phyloP scores from a whole-genome alignment of 1,284 basidiomycete genomes.

The Trametes pubescens region DNA sequence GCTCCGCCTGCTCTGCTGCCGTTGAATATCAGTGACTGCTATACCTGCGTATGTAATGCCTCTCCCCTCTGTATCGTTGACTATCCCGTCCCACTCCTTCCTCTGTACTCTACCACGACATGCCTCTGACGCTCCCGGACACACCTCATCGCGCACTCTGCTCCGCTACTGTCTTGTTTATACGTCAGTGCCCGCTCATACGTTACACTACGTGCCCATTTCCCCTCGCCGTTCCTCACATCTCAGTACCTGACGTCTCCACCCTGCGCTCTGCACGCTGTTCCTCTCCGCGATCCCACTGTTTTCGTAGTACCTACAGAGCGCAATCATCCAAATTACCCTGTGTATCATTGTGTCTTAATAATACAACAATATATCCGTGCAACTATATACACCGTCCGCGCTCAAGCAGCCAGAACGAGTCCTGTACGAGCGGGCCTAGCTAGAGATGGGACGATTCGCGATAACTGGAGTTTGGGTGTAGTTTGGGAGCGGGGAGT shows the following conservation, averaged over 20 bases:
- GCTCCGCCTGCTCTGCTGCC: background rate
- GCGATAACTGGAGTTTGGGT: background rate
- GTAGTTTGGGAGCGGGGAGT: background rate
- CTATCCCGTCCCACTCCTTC: slow-evolving; percentile 7
- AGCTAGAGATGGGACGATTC: background rate
- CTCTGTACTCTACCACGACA: slow-evolving; percentile 22
- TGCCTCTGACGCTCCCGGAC: slow-evolving; percentile 19
- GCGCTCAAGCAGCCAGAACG: slow-evolving; percentile 3
- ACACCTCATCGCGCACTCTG: slow-evolving; percentile 25
- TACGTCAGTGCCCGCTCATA: slow-evolving; percentile 28
- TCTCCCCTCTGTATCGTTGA: slow-evolving; percentile 25
- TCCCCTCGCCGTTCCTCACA: slow-evolving; percentile 8
- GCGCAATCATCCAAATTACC: slow-evolving; percentile 23
- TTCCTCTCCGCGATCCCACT: slow-evolving; percentile 18
- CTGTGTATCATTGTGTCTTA: slow-evolving; percentile 32
- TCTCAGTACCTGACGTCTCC: slow-evolving; percentile 15
- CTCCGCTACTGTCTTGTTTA: slow-evolving; percentile 28
- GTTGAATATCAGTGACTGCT: background rate
- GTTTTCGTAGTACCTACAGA: slow-evolving; percentile 33
- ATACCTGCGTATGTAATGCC: slow-evolving; percentile 1
- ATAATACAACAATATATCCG: slow-evolving; percentile 34
- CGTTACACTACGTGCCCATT: slow-evolving; percentile 27
- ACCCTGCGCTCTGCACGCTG: slow-evolving; percentile 18
- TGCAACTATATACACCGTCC: slow-evolving; percentile 20
- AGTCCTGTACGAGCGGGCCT: background rate